Base-by-base conservation (phyloP, 768 basidiomycete species). In the Boletus rufocinnamomeus region DNA sequence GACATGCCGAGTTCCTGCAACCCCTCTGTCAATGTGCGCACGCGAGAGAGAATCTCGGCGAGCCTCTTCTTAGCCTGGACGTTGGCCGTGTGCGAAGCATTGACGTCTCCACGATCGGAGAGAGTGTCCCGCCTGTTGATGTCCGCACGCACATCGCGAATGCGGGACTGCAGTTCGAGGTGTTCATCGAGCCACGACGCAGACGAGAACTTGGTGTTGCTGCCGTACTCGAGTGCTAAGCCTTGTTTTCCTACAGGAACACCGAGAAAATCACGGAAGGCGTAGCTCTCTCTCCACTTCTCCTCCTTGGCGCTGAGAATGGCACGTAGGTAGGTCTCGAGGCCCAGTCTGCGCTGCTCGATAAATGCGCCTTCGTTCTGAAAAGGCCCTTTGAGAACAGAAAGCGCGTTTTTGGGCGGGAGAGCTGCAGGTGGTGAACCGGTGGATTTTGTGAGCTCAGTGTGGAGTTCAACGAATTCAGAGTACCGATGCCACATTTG, bases 401-500 rank as follows among this genome's bases (percentile, higher is more conserved):
- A 84, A 72, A 92, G 80, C 45, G 83, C 74, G 69, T 91, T 90
- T 74, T 98, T 98, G 11, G 89, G 85, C 38, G 96, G 96, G 21
- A 98, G 83, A n/a, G 79, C 60, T 19, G 74, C 81, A 14, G 95
- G 93, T 21, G 87, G 75, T n/a, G 85, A 82, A 17, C 87, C 87
- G n/a, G 84, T 83, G n/a, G 87, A 83, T 69, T 89, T 87, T 28
- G 82, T 81, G 66, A 97, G 84, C 66, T 95, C 89, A 9, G 83
- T 82, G 72, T 95, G 84, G 8, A 98, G 85, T 66, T 92, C 87
- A 69, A 83, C 86, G 75, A 98, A 98, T 75, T 97, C 94, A 44
- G 93, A 95, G 77, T 98, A 98, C 50, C 96, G 89, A 57, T 89
- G 81, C 86, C 90, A 91, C 81, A 97, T 91, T 57, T 89, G 85